Conservation (phyloP, 75 land plant genomes). For the Pinus taeda region DNA sequence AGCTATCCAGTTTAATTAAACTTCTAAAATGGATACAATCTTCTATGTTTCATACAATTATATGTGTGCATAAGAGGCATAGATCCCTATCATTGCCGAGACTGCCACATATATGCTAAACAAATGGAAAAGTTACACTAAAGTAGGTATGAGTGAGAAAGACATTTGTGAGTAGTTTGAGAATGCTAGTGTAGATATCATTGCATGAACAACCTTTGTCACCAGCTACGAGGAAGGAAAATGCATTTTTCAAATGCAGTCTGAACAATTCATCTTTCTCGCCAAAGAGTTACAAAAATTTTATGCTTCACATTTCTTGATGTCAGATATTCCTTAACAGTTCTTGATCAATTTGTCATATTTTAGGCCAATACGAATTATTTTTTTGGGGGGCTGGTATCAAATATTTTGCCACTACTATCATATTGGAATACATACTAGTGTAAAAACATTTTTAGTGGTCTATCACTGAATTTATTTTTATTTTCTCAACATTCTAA, state of each 20-base stretch:
- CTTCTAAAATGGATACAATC: not conserved
- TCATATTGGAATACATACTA: too few relatives aligned
- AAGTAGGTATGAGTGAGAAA: conserved; percentile 44
- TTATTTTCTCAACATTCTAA: too few relatives aligned
- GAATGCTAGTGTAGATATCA: conserved; percentile 51
- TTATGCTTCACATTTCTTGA: conserved; percentile 58
- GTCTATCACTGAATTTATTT: too few relatives aligned
- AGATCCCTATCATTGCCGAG: conserved; percentile 49
- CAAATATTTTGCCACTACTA: too few relatives aligned
- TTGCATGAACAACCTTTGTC: conserved; percentile 67
- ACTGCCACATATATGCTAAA: conserved; percentile 40
- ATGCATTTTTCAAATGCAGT: conserved; percentile 50
- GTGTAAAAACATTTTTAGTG: too few relatives aligned
- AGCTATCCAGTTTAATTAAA: too few relatives aligned
- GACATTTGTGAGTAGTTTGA: conserved; percentile 58
- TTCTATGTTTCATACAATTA: not conserved
- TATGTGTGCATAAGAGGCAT: conserved; percentile 17
- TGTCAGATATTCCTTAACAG: not conserved
- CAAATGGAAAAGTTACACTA: conserved; percentile 27
- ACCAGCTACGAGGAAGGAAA: conserved; percentile 71
- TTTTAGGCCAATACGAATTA: too few relatives aligned
- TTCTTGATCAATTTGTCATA: not conserved
- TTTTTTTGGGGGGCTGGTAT: too few relatives aligned
- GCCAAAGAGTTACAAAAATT: conserved; percentile 52
- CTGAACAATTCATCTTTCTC: conserved; percentile 46